A percentile compares a stretch with the other conserved stretches of the same genome.
These are phyloP conservation scores for Fusarium annulatum DNA, from an alignment of 2,329 filamentous ascomycete genomes.

Conservation along the genomic window DNA sequence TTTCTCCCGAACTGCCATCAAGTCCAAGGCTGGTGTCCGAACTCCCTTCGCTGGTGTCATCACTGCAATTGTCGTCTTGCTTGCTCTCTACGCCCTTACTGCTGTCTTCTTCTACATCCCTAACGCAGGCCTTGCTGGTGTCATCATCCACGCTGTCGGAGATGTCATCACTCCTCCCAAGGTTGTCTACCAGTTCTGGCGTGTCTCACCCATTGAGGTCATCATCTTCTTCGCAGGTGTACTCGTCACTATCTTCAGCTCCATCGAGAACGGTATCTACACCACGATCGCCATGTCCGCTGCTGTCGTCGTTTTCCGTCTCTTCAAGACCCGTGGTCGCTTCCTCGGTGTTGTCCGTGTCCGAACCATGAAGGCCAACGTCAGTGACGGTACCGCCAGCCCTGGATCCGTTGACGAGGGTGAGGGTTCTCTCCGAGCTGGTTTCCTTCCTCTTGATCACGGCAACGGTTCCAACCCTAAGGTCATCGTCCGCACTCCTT, in stretches of 20 bases:
- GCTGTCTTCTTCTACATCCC: conserved; percentile 92
- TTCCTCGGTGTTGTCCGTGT: conserved; percentile 85
- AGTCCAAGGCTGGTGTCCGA: conserved; percentile 91
- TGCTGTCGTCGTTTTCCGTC: conserved; percentile 78
- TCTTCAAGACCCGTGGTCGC: conserved; percentile 80
- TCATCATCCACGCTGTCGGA: conserved; percentile 92
- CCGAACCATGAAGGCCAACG: conserved; percentile 85
- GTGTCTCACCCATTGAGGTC: conserved; percentile 83
- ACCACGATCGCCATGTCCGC: conserved; percentile 77
- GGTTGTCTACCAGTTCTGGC: conserved; percentile 89
- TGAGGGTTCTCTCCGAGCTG: conserved; percentile 51
- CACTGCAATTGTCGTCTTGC: conserved; percentile 81
- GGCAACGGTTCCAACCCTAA: conserved; percentile 63
- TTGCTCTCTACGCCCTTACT: conserved; percentile 85
- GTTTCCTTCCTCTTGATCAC: conserved; percentile 61
- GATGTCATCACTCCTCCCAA: conserved; percentile 87
- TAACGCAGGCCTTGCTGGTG: conserved; percentile 76
- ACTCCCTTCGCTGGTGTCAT: conserved; percentile 89
- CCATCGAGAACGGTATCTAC: conserved; percentile 89
- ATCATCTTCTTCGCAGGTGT: conserved; percentile 89
- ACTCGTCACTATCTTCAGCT: conserved; percentile 81
- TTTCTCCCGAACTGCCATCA: conserved; percentile 91
- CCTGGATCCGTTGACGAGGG: conserved; percentile 59
- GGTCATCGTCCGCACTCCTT: conserved; percentile 57
- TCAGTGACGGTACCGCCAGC: conserved; percentile 61